phyloP scores from a whole-genome alignment of 2,329 filamentous ascomycete genomes.

The Dothistroma septosporum region DNA sequence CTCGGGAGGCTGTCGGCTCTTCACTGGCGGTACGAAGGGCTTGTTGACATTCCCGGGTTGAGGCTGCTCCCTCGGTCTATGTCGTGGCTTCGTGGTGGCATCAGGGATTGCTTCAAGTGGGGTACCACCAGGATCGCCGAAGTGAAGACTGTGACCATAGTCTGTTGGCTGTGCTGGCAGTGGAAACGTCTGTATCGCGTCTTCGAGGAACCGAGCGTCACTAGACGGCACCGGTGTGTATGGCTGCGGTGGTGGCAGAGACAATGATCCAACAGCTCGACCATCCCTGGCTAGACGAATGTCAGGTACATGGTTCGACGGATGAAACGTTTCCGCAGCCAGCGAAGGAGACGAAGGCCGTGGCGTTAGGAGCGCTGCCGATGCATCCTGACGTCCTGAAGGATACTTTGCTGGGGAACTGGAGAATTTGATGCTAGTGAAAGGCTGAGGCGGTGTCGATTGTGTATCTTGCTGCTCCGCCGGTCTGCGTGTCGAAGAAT shows the following conservation, averaged over 20 bases:
- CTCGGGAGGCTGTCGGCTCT: conserved; percentile 14
- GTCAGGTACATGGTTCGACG: conserved; percentile 23
- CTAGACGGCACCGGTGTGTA: conserved; percentile 12
- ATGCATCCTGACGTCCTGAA: background rate
- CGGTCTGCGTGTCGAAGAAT: conserved; percentile 23
- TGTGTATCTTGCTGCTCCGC: background rate
- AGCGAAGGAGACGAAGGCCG: conserved; percentile 31
- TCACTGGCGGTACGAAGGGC: conserved; percentile 30
- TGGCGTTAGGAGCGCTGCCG: conserved; percentile 27
- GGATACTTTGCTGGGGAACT: conserved; percentile 15
- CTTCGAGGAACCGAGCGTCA: background rate
- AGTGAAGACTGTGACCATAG: background rate
- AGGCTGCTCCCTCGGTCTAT: conserved; percentile 17
- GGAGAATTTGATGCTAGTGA: conserved; percentile 4
- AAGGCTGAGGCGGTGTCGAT: background rate
- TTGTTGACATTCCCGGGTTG: conserved; percentile 25
- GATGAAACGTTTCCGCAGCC: conserved; percentile 16
- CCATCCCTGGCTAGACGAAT: conserved; percentile 22
- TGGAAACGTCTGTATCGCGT: background rate
- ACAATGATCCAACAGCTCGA: conserved; percentile 14
- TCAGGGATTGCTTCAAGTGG: conserved; percentile 27
- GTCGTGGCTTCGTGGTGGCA: conserved; percentile 13
- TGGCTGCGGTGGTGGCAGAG: conserved; percentile 16
- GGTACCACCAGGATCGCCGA: conserved; percentile 16
- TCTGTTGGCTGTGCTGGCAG: background rate